phyloP scores from a whole-genome alignment of 129 eudicot species.

The Arctium minus region DNA sequence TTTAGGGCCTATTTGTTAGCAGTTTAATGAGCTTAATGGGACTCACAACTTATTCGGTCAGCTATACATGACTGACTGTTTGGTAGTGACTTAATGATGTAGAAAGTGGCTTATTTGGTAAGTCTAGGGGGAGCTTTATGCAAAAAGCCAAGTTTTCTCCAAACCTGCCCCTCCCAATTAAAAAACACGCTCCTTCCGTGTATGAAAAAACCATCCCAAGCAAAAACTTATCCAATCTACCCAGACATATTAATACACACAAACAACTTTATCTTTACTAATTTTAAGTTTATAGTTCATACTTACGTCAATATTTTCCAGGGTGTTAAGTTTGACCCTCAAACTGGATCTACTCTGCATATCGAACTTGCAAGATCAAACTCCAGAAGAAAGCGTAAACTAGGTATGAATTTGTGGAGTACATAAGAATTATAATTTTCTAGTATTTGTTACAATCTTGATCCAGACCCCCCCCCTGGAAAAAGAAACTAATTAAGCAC shows the following conservation, averaged over 20 bases:
- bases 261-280: not conserved
- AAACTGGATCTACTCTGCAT: constrained; percentile 80
- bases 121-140: too few relatives aligned
- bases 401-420: constrained; percentile 37
- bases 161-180: too few relatives aligned
- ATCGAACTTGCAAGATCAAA: constrained; percentile 93
- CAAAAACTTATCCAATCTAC: too few relatives aligned
- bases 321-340: constrained; percentile 96
- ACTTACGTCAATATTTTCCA: constrained; percentile 24
- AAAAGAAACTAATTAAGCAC: not conserved
- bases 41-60: too few relatives aligned
- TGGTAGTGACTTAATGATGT: too few relatives aligned
- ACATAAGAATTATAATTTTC: not conserved
- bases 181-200: too few relatives aligned
- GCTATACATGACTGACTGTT: too few relatives aligned
- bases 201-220: too few relatives aligned
- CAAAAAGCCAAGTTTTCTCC: too few relatives aligned
- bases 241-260: too few relatives aligned
- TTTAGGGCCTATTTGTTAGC: not conserved
- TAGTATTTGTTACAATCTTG: not conserved
- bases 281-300: not conserved
- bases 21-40: too few relatives aligned
- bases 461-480: not conserved
- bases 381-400: constrained; percentile 71
- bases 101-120: too few relatives aligned